phyloP scores from a whole-genome alignment of 768 basidiomycete species.

The Kwoniella heveanensis region DNA sequence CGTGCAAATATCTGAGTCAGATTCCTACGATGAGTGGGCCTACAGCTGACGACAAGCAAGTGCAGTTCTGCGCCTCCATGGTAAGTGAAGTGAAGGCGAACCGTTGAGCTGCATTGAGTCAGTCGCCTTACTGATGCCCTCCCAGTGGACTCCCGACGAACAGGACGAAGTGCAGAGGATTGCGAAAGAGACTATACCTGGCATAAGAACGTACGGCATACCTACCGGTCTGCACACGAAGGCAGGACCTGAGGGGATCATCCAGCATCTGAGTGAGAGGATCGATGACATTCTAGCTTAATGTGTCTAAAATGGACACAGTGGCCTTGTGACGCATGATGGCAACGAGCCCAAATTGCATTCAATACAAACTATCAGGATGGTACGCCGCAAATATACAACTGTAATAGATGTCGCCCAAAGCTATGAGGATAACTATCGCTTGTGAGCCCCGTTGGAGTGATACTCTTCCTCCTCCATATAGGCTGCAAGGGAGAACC shows the following conservation, averaged over 20 bases:
- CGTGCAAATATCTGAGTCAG: too few species aligned
- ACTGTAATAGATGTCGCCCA: too few species aligned
- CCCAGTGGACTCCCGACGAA: conserved; percentile 53
- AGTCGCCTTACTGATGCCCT: neutral
- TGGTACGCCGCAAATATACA: neutral
- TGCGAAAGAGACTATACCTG: conserved; percentile 45
- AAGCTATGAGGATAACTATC: neutral
- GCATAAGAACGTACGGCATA: conserved; percentile 47
- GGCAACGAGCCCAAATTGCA: neutral
- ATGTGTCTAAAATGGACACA: too few species aligned
- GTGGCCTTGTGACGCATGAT: too few species aligned
- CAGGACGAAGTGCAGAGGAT: conserved; percentile 47
- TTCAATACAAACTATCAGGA: neutral
- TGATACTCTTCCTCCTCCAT: conserved; percentile 37
- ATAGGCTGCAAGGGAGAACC: conserved; percentile 34
- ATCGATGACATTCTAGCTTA: conserved; percentile 40
- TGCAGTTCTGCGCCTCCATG: conserved; percentile 49
- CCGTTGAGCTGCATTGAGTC: neutral
- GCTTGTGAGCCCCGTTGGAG: conserved; percentile 31
- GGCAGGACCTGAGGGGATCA: conserved; percentile 46
- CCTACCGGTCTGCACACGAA: conserved; percentile 50
- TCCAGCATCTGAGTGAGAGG: conserved; percentile 45
- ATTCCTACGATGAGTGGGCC: too few species aligned
- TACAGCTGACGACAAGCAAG: too few species aligned
- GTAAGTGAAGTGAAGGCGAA: conserved; percentile 17